Evolutionary conservation across 345 rosid genomes (phyloP).

Genomic region (Gossypium anomalum): DNA sequence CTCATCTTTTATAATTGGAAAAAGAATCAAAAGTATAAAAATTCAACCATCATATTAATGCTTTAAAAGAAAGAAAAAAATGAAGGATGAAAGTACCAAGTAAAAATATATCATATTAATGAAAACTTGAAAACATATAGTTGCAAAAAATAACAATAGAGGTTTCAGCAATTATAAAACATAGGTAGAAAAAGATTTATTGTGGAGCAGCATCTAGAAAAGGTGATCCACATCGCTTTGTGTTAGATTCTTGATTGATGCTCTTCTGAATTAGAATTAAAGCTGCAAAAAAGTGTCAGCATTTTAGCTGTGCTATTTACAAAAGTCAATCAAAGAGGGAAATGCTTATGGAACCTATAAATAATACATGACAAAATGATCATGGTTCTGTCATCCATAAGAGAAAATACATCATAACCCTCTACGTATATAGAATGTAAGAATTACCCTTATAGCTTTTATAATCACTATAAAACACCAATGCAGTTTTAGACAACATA

Average conservation of each 20-base stretch:
- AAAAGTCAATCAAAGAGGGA: conserved; percentile 42
- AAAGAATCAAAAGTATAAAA: conserved; percentile 6
- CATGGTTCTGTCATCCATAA: not conserved
- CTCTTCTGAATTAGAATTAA: conserved; percentile 22
- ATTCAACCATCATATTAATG: not conserved
- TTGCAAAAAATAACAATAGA: not conserved
- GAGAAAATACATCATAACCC: conserved; percentile 11
- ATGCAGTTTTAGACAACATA: conserved; percentile 68
- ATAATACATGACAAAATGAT: not conserved
- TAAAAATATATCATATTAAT: not conserved
- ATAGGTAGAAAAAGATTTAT: too few species aligned
- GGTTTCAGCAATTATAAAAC: not conserved
- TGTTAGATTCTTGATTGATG: conserved; percentile 17
- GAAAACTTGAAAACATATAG: too few species aligned
- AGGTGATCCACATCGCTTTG: not conserved
- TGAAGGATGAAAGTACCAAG: not conserved
- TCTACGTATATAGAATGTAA: not conserved
- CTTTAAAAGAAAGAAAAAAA: not conserved
- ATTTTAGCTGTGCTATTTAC: conserved; percentile 47
- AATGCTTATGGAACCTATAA: too few species aligned
- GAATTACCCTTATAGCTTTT: conserved; percentile 80
- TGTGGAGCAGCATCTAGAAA: conserved; percentile 23
- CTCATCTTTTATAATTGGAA: conserved; percentile 58
- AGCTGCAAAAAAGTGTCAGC: conserved; percentile 19
- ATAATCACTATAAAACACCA: conserved; percentile 69